Base-by-base conservation (phyloP, 352 stramenopile genomes). In the Pythium folliculosum region DNA sequence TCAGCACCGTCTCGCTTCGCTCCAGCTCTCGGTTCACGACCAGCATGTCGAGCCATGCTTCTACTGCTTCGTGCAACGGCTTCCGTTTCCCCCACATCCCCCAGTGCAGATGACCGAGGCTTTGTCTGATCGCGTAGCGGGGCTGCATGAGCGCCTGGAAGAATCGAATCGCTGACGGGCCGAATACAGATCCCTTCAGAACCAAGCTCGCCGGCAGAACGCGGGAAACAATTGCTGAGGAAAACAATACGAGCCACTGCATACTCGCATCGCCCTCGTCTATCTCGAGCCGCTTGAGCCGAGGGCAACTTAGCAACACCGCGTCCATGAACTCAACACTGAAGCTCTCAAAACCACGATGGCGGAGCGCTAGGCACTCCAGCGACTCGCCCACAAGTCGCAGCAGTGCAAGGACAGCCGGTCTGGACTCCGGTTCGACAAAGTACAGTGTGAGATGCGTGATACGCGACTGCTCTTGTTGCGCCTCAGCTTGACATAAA, bases 41-140 rank as follows among this genome's bases (percentile, higher is more conserved):
- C 6, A 60, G 53, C 53, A 60, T 60, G 3, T 49, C 32, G 8
- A 49, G 35, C 53, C 35, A 60, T 22, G 38, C 38, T 9, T 60
- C 53, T 21, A 49, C 23, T 14, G 25, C 3, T 12, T 16, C 17
- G 12, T 25, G 22, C 21, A 35, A n/a, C 17, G 32, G 53, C n/a
- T 40, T 30, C 6, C 48, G 30, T 17, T 22, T n/a, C 19, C 53
- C 17, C 53, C 53, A 60, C 32, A 60, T 14, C 16, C 12, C 25
- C 19, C 53, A 60, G 35, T 50, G 53, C 35, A 60, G 17, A 5
- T 60, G n/a, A 22, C 16, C 19, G 19, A 60, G 53, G 17, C 6
- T 30, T 10, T 47, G 23, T 32, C 8, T 47, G 16, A 47, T 19
- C 10, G 9, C 10, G 30, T 45, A 4, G 51, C 17, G 16, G 8